Base-by-base conservation (phyloP, 129 eudicot genomes). In the Cynara cardunculus region DNA sequence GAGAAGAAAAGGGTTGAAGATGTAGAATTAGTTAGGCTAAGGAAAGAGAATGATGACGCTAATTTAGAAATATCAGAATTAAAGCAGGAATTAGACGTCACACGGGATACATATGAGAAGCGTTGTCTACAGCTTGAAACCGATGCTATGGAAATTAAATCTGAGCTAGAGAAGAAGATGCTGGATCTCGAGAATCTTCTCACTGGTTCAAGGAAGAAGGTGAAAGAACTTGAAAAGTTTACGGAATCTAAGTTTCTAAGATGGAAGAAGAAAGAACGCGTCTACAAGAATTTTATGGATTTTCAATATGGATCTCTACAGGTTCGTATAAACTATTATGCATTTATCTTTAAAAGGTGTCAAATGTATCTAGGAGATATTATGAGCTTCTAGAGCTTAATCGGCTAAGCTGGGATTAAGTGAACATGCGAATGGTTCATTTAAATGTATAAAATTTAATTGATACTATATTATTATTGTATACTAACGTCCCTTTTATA, bases 241-340 rank as follows among this genome's bases (percentile, higher is more conserved):
- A 44, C 88, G 10, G 90, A 91, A 86, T 89, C 96, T 1, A 91
- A 93, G 75, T 87, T 65, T 68, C 59, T 59, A 53, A 74, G 83
- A 81, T 90, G 92, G 96, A 90, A 85, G 79, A 87, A 82, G 83
- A 93, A 88, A 85, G 96, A 93, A 77, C 89, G 75, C 26, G 86
- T 88, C 3, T 89, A 89, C 89, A 89, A 69, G 65, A 81, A 76
- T 78, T 87, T 89, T 80, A 85, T 89, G 75, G 94, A 90, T 83
- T 89, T 88, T 78, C 93, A 93, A 49, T 67, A 39, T 30, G 83
- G 84, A 70, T 87, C 94, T 13, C 81, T 93, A 31, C 92, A 86
- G 94, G 97, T 90, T 65, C 75, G 84, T 79, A 66, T 72, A 74
- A 19, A 49, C 16, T 1, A 3, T 19, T 13, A 14, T 30, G 13